Evolutionary conservation across 2,329 filamentous ascomycete species (phyloP).

Genomic region (Ceratocystis eucalypticola): DNA sequence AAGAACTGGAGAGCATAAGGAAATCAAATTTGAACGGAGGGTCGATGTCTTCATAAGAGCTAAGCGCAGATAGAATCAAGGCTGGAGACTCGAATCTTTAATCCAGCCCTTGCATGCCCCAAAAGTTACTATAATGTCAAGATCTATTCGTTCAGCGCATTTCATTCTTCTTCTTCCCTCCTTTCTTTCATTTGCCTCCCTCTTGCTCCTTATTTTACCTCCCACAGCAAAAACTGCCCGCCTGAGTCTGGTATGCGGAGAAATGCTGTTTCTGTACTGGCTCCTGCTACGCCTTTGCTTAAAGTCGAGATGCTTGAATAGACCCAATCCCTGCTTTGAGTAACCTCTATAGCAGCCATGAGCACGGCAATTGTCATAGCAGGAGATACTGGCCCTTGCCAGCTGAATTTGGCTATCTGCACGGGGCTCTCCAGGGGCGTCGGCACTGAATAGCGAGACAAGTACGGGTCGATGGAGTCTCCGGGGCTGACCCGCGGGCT

Average conservation of each 20-base stretch:
- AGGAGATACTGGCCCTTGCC: constrained; percentile 45
- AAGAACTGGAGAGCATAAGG: constrained; percentile 40
- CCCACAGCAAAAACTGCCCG: constrained; percentile 47
- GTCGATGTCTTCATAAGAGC: constrained; percentile 3
- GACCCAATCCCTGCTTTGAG: constrained; percentile 4
- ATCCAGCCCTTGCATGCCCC: neutral
- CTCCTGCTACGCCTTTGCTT: constrained; percentile 31
- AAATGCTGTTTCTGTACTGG: constrained; percentile 38
- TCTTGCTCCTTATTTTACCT: constrained; percentile 29
- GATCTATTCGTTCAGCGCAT: neutral
- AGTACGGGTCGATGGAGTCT: constrained; percentile 53
- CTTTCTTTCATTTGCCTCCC: neutral
- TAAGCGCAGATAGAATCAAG: neutral
- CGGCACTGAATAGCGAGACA: constrained; percentile 45
- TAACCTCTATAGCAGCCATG: neutral
- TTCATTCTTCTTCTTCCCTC: neutral
- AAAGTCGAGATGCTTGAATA: constrained; percentile 36
- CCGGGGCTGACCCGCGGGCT: constrained; percentile 47
- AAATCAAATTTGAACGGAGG: neutral
- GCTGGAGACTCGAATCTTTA: too few species aligned
- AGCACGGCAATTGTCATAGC: constrained; percentile 33
- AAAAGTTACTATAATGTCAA: neutral
- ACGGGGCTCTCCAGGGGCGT: constrained; percentile 20
- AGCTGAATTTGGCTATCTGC: constrained; percentile 39
- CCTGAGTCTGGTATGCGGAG: constrained; percentile 35